Conservation (phyloP, 2,329 filamentous ascomycete genomes). For the Emergomyces orientalis region DNA sequence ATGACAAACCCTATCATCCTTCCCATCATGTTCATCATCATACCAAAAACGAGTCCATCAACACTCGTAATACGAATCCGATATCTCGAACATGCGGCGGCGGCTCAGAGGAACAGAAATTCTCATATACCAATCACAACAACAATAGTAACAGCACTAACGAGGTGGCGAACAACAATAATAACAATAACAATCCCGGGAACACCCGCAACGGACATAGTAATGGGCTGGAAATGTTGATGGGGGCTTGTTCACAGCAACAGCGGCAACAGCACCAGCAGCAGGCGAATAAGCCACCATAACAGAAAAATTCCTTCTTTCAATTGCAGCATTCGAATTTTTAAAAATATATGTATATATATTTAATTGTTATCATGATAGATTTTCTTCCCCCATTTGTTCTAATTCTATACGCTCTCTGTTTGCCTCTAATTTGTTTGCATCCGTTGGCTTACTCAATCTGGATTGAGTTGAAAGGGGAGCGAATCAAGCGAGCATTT, state of each 20-base stretch:
- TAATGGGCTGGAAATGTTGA: conserved; percentile 3
- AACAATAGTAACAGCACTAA: background rate
- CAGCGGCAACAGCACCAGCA: background rate
- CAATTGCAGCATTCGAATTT: background rate
- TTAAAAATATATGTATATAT: background rate
- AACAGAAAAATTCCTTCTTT: background rate
- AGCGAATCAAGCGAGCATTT: background rate
- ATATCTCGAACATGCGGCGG: background rate
- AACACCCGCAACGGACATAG: background rate
- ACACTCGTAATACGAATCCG: background rate
- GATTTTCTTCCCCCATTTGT: background rate
- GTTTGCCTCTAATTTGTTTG: background rate
- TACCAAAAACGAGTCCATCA: background rate
- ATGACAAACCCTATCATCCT: background rate
- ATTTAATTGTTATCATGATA: background rate
- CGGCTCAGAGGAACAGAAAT: background rate
- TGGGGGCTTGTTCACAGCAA: background rate
- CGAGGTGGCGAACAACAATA: background rate
- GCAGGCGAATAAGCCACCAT: background rate
- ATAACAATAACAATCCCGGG: background rate
- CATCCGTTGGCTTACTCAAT: background rate
- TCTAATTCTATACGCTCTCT: background rate
- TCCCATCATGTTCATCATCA: background rate
- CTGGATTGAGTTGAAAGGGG: background rate
- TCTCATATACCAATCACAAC: background rate